Conservation (phyloP, 345 rosid genomes). For the Salix koriyanagi region DNA sequence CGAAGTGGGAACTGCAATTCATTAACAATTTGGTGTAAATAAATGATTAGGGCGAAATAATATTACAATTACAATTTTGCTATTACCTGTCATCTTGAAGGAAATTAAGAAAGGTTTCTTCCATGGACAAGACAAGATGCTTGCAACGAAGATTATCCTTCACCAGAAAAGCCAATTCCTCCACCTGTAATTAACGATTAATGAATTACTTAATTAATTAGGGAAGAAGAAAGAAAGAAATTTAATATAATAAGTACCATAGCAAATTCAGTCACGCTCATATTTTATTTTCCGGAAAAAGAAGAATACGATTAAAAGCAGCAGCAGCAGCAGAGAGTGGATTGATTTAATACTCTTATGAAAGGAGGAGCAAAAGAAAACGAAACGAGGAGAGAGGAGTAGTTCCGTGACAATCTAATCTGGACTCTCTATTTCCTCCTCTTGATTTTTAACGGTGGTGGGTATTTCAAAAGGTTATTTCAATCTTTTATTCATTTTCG, state of each 20-base stretch:
- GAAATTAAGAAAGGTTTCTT: conserved; percentile 50
- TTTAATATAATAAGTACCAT: not conserved
- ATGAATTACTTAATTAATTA: not conserved
- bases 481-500: too few species aligned
- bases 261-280: conserved; percentile 8
- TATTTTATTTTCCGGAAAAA: not conserved
- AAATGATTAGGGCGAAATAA: too few species aligned
- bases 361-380: too few species aligned
- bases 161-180: conserved; percentile 62
- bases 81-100: conserved; percentile 18
- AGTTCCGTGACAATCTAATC: too few species aligned
- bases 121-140: conserved; percentile 63
- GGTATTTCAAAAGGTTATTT: too few species aligned
- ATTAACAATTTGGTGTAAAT: not conserved
- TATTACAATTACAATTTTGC: too few species aligned
- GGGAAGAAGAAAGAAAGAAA: not conserved
- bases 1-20: conserved; percentile 32
- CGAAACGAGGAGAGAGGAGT: too few species aligned
- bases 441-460: too few species aligned
- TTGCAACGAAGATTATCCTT: conserved; percentile 61
- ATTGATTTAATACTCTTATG: too few species aligned
- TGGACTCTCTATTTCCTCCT: too few species aligned
- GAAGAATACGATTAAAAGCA: too few species aligned
- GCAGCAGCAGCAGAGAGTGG: too few species aligned
- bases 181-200: conserved; percentile 34